Base-by-base conservation (phyloP, 2,329 filamentous ascomycete genomes). In the Stromatinia cepivora region DNA sequence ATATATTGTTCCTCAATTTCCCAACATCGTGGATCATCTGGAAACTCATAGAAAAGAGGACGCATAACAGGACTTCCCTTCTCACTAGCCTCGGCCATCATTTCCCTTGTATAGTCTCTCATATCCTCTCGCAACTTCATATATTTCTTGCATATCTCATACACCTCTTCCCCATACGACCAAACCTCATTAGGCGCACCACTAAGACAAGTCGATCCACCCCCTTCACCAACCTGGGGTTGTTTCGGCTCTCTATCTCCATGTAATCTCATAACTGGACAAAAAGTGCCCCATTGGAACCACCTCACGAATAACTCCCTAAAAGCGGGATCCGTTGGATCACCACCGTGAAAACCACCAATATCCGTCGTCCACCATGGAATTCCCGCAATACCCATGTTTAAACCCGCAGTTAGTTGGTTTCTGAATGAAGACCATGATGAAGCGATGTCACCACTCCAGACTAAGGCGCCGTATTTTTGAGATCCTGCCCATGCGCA, bases 351-450 rank as follows among this genome's bases (percentile, higher is more conserved):
- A 75, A 91, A 91, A 0, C 89, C 89, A 1, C 89, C 88, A 66
- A 91, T 90, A 73, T 91, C 88, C 0, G 88, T 91, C 0, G 88
- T 91, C 87, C 87, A 91, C 88, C 88, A 90, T 0, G 87, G 84
- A 13, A 90, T 82, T 0, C 88, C 88, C 0, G 87, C 82, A 6
- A 90, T 79, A 0, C 87, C 88, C 85, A 90, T 89, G 75, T 89
- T 88, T 28, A 91, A 79, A 0, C 88, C 88, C 0, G 88, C 88
- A 0, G 86, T 82, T 3, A 90, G 79, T 76, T 91, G 87, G 70
- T 86, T 83, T 4, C 85, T 82, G 61, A 90, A 81, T 36, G 82
- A 86, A 3, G 77, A 78, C 88, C 88, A 91, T 0, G 85, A 88
- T 0, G 84, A 87, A 0, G 88, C 88, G 70, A 90, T 88, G 74